Percentiles rank a stretch among this genome's conserved stretches.
These are phyloP conservation scores for Mycena venus DNA, from an alignment of 768 basidiomycete species.

Conservation along the genomic window DNA sequence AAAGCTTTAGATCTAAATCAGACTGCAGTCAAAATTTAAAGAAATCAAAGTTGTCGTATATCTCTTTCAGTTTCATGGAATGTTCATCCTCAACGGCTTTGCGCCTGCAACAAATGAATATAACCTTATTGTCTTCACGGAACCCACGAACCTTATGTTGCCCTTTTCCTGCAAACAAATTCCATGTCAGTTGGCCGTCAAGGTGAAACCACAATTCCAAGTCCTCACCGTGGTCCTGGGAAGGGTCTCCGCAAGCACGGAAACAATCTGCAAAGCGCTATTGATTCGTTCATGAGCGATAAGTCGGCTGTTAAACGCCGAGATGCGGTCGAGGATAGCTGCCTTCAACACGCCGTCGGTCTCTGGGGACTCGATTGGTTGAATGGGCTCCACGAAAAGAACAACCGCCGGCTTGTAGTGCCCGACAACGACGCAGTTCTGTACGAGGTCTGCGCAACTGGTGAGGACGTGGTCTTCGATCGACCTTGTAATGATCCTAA, in stretches of 20 bases:
- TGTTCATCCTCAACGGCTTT: constrained; percentile 23
- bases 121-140: not conserved
- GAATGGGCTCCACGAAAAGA: constrained; percentile 45
- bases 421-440: constrained; percentile 49
- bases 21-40: too few relatives aligned
- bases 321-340: constrained; percentile 39
- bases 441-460: constrained; percentile 45
- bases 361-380: not conserved
- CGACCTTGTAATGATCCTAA: constrained; percentile 48
- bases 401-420: constrained; percentile 45
- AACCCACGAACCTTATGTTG: constrained; percentile 5
- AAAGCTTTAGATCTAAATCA: too few relatives aligned
- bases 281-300: constrained; percentile 46
- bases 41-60: not conserved
- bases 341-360: constrained; percentile 34
- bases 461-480: constrained; percentile 49
- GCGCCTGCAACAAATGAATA: not conserved
- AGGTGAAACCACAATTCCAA: not conserved
- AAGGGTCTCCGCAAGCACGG: not conserved
- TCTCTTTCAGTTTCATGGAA: not conserved
- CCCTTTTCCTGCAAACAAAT: constrained; percentile 16
- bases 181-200: too few relatives aligned
- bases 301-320: constrained; percentile 39
- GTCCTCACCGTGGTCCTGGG: constrained; percentile 31
- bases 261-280: constrained; percentile 37